Percentiles rank a stretch among this genome's conserved stretches.
Evolutionary conservation across 2,329 filamentous ascomycete species (phyloP).

Genomic region (Fusarium sp.): DNA sequence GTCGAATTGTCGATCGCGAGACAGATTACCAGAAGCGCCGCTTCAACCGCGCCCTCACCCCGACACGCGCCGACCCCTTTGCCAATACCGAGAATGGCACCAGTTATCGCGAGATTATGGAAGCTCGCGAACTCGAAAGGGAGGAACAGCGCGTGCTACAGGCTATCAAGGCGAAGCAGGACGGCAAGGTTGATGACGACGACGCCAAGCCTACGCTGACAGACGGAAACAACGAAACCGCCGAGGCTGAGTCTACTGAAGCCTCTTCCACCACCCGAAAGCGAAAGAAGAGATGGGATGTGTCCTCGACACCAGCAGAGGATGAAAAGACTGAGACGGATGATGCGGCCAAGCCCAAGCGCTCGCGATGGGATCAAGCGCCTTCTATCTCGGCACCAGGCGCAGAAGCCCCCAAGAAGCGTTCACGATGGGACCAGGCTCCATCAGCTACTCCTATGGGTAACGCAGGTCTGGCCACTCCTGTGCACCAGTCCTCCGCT

Average conservation of each 20-base stretch:
- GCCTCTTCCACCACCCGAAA: conserved; percentile 76
- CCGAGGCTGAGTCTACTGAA: conserved; percentile 77
- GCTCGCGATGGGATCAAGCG: conserved; percentile 90
- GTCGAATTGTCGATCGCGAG: conserved; percentile 91
- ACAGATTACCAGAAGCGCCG: conserved; percentile 98
- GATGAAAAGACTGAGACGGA: conserved; percentile 66
- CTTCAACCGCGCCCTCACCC: conserved; percentile 89
- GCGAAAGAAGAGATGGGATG: conserved; percentile 97
- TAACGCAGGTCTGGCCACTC: conserved; percentile 81
- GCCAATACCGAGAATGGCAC: conserved; percentile 80
- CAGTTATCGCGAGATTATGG: conserved; percentile 93
- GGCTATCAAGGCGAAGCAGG: conserved; percentile 81
- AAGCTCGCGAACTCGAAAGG: conserved; percentile 87
- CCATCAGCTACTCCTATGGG: conserved; percentile 84
- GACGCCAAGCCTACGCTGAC: conserved; percentile 84
- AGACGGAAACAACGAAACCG: conserved; percentile 80
- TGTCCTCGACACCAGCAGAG: conserved; percentile 70
- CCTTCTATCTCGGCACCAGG: conserved; percentile 70
- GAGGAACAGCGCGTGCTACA: conserved; percentile 91
- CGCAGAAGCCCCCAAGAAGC: conserved; percentile 77
- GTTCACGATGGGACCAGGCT: conserved; percentile 93
- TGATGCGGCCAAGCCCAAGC: conserved; percentile 75
- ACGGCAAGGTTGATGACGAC: conserved; percentile 70
- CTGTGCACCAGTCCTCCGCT: conserved; percentile 79
- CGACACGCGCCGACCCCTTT: conserved; percentile 88